These are phyloP conservation scores for Cyberlindnera euphorbiiphila DNA, from an alignment of 805 yeast species.

Conservation along the genomic window DNA sequence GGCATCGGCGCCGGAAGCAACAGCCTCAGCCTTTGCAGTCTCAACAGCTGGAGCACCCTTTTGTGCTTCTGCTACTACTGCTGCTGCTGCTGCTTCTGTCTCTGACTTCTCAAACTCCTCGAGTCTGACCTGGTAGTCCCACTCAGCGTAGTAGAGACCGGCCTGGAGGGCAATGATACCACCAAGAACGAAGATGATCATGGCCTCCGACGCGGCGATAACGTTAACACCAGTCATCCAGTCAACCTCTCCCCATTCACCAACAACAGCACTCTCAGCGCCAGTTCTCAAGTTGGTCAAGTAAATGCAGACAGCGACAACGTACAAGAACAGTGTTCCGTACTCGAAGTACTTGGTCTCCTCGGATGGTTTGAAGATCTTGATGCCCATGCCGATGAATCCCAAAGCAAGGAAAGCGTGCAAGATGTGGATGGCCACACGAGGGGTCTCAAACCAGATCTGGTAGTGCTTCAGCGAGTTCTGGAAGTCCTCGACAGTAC, in stretches of 20 bases:
- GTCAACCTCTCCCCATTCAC: slow-evolving; percentile 93
- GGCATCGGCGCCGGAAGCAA: slow-evolving; percentile 1
- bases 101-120: slow-evolving; percentile 31
- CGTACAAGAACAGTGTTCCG: slow-evolving; percentile 70
- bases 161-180: slow-evolving; percentile 85
- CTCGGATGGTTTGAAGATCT: slow-evolving; percentile 82
- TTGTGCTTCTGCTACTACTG: too few relatives aligned
- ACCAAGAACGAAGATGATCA: slow-evolving; percentile 62
- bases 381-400: slow-evolving; percentile 65
- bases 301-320: slow-evolving; percentile 73
- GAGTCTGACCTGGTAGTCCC: slow-evolving; percentile 44
- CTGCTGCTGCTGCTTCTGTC: too few relatives aligned
- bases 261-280: slow-evolving; percentile 58
- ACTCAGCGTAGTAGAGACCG: slow-evolving; percentile 83
- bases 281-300: slow-evolving; percentile 86
- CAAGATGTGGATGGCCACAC: slow-evolving; percentile 52
- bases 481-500: slow-evolving; percentile 50
- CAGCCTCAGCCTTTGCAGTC: slow-evolving; percentile 1
- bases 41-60: slow-evolving; percentile 5
- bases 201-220: slow-evolving; percentile 82
- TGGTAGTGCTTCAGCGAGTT: slow-evolving; percentile 70
- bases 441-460: slow-evolving; percentile 65
- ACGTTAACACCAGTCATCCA: slow-evolving; percentile 83
- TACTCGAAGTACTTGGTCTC: slow-evolving; percentile 88
- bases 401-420: slow-evolving; percentile 64